Conservation (phyloP, 257 asterid genomes). For the Przewalskia tangutica region DNA sequence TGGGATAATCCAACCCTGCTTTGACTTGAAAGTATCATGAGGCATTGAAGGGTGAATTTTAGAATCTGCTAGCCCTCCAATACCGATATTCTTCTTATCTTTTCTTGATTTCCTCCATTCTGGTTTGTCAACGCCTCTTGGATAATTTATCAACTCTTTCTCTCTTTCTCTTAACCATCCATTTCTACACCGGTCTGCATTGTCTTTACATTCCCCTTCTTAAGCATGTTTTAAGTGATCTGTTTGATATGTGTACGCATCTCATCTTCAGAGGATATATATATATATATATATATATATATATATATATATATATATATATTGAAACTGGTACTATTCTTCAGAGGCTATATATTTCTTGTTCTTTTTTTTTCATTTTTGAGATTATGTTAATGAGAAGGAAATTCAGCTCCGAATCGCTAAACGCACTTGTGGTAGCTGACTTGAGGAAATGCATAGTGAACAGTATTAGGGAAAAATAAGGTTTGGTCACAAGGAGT, state of each 20-base stretch:
- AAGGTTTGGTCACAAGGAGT: neutral
- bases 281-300: too few species aligned
- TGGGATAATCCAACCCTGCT: neutral
- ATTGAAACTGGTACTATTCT: neutral
- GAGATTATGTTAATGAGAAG: neutral
- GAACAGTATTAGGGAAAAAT: neutral
- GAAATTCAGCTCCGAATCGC: neutral
- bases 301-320: too few species aligned
- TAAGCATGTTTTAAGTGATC: neutral
- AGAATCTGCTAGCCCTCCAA: neutral
- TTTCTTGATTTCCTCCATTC: neutral
- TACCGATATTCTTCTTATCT: neutral
- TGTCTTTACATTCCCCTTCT: neutral
- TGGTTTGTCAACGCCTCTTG: neutral
- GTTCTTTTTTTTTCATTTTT: neutral
- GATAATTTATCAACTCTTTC: neutral
- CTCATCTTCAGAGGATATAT: neutral
- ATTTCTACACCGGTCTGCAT: neutral
- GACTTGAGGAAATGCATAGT: neutral
- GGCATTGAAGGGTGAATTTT: neutral
- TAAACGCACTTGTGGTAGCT: neutral
- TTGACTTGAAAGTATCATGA: neutral
- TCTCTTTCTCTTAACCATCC: neutral
- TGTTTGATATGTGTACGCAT: neutral
- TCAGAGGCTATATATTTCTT: neutral